Evolutionary conservation across 495 filamentous ascomycete genomes (phyloP), one percentile per base, ranked within the genome.

Genomic region (Baudoinia panamericana): DNA sequence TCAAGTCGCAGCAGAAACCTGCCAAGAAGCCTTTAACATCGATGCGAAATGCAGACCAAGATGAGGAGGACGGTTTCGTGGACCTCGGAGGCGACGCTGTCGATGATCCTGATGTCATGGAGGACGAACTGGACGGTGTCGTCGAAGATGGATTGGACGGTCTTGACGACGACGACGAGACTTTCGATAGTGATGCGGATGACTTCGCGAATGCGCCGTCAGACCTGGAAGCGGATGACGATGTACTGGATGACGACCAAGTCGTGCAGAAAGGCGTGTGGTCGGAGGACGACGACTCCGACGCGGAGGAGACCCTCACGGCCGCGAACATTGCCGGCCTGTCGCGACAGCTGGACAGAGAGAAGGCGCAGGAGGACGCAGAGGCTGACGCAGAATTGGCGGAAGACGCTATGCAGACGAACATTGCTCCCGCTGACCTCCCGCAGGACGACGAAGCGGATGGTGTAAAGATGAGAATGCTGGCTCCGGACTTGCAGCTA

Each of bases 291-390:
- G 84, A 88, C 44, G 75, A 84, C 27, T 82, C 78, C 0, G 86
- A 93, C 51, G 80, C 77, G 2, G 86, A 93, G 58, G 85, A 95
- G 63, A 80, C 75, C 55, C 67, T 97, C 40, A 97, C 85, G 3
- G 92, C 90, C 0, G 92, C 90, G 31, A 97, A 97, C 53, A 97
- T 97, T 41, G 88, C 76, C 51, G 90, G 90, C 27, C 64, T 97
- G 32, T 85, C 90, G 26, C 69, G 71, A 42, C 84, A 82, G 46
- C 56, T 96, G 43, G 86, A 96, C 53, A 61, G 71, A 46, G 65
- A 82, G 48, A 67, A 69, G 41, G 72, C 76, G 29, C 62, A 74
- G 39, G 77, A 84, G 34, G 83, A 75, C 17, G 82, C 75, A 6
- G 82, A 84, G 39, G 84, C 84, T 40, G 73, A 82, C 43, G 79